Evolutionary conservation across 345 rosid genomes (phyloP).

Genomic region (Rubroshorea leprosula): DNA sequence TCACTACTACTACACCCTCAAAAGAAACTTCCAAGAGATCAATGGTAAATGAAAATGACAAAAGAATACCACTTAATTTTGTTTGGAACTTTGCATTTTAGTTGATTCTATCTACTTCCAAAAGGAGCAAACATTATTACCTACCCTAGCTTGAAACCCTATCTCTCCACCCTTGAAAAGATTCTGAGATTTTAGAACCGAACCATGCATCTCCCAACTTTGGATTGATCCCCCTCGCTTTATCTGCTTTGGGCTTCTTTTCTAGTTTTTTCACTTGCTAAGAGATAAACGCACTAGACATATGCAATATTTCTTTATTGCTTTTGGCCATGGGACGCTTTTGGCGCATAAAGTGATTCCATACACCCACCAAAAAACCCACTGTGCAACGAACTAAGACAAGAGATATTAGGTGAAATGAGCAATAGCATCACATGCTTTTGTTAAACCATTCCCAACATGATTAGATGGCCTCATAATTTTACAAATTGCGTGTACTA

Average conservation of each 20-base stretch:
- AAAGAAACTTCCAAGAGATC: too few species aligned
- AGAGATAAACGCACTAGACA: slow-evolving; percentile 25
- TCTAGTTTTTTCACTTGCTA: slow-evolving; percentile 11
- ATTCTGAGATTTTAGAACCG: slow-evolving; percentile 6
- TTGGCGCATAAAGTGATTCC: slow-evolving; percentile 45
- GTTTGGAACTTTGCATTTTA: slow-evolving; percentile 8
- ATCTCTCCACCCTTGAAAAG: neutral
- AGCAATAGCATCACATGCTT: slow-evolving; percentile 7
- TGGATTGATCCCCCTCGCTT: slow-evolving; percentile 41
- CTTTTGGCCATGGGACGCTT: slow-evolving; percentile 41
- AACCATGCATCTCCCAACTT: slow-evolving; percentile 15
- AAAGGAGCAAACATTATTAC: slow-evolving; percentile 8
- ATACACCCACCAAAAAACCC: slow-evolving; percentile 11
- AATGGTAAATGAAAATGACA: too few species aligned
- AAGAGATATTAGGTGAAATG: slow-evolving; percentile 23
- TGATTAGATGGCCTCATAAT: slow-evolving; percentile 30
- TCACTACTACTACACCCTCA: too few species aligned
- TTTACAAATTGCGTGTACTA: slow-evolving; percentile 26
- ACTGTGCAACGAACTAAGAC: slow-evolving; percentile 15
- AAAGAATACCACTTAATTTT: too few species aligned
- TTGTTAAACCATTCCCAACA: slow-evolving; percentile 17
- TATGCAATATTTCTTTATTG: slow-evolving; percentile 18
- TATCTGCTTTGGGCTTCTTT: slow-evolving; percentile 29
- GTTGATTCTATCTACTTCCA: neutral
- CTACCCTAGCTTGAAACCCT: neutral